Percentiles rank a stretch among this genome's conserved stretches.
Conservation (phyloP, 1,284 basidiomycete species). For the Heterobasidion occidentale region DNA sequence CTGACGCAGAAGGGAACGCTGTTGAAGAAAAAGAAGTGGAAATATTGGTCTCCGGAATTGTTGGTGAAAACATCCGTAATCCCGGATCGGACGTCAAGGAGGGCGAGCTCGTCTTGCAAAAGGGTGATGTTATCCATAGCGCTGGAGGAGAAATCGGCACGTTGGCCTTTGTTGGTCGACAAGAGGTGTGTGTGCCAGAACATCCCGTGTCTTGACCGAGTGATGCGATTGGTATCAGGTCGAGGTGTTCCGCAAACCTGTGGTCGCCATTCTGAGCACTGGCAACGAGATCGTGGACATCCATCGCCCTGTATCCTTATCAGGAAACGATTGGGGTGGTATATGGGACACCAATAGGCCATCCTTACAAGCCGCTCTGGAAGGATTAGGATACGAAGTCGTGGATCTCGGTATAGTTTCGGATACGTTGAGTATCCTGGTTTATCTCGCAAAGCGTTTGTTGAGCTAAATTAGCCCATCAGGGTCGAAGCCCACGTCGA, state of each 20-base stretch:
- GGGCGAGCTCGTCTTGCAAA: slow-evolving; percentile 61
- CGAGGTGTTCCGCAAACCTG: slow-evolving; percentile 59
- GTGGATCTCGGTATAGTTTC: slow-evolving; percentile 75
- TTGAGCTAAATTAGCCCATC: background rate
- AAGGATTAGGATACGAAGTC: slow-evolving; percentile 70
- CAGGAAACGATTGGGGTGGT: slow-evolving; percentile 48
- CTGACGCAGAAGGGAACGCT: slow-evolving; percentile 18
- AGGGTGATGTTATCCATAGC: slow-evolving; percentile 52
- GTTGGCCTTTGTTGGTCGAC: slow-evolving; percentile 70
- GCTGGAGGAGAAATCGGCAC: slow-evolving; percentile 85
- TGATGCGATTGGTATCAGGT: slow-evolving; percentile 33
- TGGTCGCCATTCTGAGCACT: slow-evolving; percentile 76
- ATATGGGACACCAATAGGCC: slow-evolving; percentile 84
- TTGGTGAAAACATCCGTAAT: slow-evolving; percentile 66
- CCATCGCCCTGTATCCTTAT: slow-evolving; percentile 28
- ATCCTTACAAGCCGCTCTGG: slow-evolving; percentile 61
- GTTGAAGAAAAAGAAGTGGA: slow-evolving; percentile 65
- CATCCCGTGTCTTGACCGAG: background rate
- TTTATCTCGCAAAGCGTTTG: background rate
- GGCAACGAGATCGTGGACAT: slow-evolving; percentile 79
- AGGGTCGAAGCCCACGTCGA: slow-evolving; percentile 58
- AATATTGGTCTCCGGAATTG: slow-evolving; percentile 54
- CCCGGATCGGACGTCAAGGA: slow-evolving; percentile 68
- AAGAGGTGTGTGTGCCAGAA: slow-evolving; percentile 37
- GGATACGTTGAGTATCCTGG: slow-evolving; percentile 50